These are phyloP conservation scores for Exophiala sp. DNA, from an alignment of 2,329 filamentous ascomycete species.

Conservation along the genomic window DNA sequence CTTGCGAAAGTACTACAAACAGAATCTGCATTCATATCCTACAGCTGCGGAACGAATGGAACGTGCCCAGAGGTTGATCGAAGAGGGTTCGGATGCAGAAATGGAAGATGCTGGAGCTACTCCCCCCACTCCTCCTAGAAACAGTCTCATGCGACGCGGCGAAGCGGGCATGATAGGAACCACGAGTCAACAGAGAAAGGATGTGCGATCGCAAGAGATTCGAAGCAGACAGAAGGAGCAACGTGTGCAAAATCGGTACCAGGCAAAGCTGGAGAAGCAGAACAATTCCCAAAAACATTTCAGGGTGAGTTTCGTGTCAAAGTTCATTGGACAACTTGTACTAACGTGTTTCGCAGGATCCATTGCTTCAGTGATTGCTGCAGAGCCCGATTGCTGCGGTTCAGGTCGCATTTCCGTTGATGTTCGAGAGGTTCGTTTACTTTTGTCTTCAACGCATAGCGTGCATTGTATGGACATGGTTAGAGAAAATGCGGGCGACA, in stretches of 20 bases:
- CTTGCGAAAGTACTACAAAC: constrained; percentile 80
- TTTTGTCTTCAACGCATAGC: neutral
- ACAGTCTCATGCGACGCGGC: constrained; percentile 58
- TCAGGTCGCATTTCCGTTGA: neutral
- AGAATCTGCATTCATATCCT: constrained; percentile 85
- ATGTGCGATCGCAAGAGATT: constrained; percentile 64
- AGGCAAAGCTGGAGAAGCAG: constrained; percentile 68
- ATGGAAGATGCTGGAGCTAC: constrained; percentile 38
- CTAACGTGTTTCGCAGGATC: constrained; percentile 22
- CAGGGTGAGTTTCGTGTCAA: constrained; percentile 47
- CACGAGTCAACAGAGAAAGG: constrained; percentile 68
- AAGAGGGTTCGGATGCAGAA: constrained; percentile 49
- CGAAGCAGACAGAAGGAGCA: constrained; percentile 64
- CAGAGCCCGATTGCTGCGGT: neutral
- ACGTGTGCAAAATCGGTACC: constrained; percentile 59
- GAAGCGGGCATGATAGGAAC: constrained; percentile 79
- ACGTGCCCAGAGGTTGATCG: constrained; percentile 33
- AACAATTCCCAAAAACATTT: constrained; percentile 76
- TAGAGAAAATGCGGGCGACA: neutral
- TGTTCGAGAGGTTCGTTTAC: neutral
- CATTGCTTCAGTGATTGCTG: constrained; percentile 24
- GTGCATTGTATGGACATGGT: neutral
- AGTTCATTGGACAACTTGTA: neutral
- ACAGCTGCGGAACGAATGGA: constrained; percentile 71
- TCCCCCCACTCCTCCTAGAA: constrained; percentile 22